Evolutionary conservation across 75 land plant species (phyloP), one percentile per base, ranked within the genome.

Genomic region (Pinus taeda): DNA sequence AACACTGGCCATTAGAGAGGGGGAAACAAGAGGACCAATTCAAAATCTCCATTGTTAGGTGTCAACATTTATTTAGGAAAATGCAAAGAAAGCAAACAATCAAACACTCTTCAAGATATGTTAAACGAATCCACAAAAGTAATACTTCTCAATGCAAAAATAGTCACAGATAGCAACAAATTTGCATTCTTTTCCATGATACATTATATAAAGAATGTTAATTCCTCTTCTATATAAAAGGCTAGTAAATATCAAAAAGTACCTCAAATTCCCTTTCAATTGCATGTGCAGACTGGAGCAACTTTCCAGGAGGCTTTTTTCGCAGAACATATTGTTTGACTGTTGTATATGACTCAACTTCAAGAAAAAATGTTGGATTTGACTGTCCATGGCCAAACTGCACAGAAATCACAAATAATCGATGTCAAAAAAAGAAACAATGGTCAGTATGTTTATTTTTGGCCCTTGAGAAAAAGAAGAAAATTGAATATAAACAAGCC

Each of bases 361-460:
- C 87, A 53, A 97, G 56, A 0, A 88, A 78, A 76, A 78, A 97
- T 3, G 99, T 95, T 4, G 99, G 99, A 78, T 97, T 97, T 22
- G 99, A 97, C 77, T 97, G 99, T 20, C 99, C 99, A 80, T 97
- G 95, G 55, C 99, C 99, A 80, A 97, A 97, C 98, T 97, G 77
- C 73, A 89, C 58, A 66, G 56, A 58, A 61, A 73, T 55, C 14
- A 14, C n/a, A 69, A 75, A 37, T 20, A 53, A 15, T 59, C 57
- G 64, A 3, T 21, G 70, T 30, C 57, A 57, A 70, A 21, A 21
- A 39, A 22, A 21, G 75, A 66, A 0, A 8, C 21, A 74, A 53
- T 18, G 20, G 17, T 18, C 55, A 49, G 9, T 49, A 11, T 49
- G 55, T 13, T 49, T 49, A 49, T 49, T 49, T 49, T 49, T 9